These are phyloP conservation scores for Septoria petroselini DNA, from an alignment of 2,329 filamentous ascomycete species.

Conservation along the genomic window DNA sequence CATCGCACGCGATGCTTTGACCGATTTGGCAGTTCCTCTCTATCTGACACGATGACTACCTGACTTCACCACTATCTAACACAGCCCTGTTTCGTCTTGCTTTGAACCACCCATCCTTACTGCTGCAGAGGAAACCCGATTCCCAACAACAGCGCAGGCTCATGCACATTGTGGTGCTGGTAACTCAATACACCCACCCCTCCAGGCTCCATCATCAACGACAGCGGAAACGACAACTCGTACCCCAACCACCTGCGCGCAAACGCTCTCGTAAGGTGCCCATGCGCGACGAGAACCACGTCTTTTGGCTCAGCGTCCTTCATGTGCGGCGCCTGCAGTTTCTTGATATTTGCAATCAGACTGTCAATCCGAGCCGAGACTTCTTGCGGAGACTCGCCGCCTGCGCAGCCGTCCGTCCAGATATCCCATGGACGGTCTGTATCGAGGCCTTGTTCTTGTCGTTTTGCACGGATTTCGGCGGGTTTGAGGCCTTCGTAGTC, in stretches of 20 bases:
- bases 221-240: conserved; percentile 63
- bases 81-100: too few species aligned
- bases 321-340: conserved; percentile 52
- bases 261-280: conserved; percentile 79
- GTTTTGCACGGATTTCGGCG: conserved; percentile 61
- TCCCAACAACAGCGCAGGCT: conserved; percentile 76
- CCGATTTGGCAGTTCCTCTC: too few species aligned
- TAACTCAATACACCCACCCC: conserved; percentile 80
- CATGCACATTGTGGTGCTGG: conserved; percentile 72
- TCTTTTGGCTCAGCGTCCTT: conserved; percentile 53
- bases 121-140: conserved; percentile 57
- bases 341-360: conserved; percentile 68
- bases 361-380: conserved; percentile 68
- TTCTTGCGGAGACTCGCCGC: conserved; percentile 71
- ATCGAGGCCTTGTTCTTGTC: conserved; percentile 58
- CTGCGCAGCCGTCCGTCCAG: conserved; percentile 83
- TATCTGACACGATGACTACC: too few species aligned
- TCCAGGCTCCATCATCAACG: conserved; percentile 77
- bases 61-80: too few species aligned
- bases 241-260: conserved; percentile 78
- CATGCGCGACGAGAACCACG: conserved; percentile 77
- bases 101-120: conserved; percentile 5
- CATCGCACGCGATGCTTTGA: too few species aligned
- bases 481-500: conserved; percentile 76
- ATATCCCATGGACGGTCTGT: conserved; percentile 69